Percentiles rank a stretch among this genome's conserved stretches.
Evolutionary conservation across 345 rosid genomes (phyloP).

Genomic region (Sonneratia alba): DNA sequence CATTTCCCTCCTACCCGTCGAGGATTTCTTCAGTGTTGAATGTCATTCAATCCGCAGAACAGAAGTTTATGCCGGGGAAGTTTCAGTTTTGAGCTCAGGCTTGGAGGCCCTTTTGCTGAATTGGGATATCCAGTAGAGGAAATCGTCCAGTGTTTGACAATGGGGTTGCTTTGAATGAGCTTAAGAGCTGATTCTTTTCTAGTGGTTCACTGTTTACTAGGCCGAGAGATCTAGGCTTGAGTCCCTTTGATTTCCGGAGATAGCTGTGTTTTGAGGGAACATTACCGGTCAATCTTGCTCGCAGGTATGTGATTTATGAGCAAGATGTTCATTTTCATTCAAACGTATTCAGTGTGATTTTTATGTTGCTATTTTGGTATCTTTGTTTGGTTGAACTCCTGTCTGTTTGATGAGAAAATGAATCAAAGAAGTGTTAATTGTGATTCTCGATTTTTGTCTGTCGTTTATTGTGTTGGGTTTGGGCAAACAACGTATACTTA

Average conservation of each 20-base stretch:
- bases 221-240: slow-evolving; percentile 10
- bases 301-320: background rate
- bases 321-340: background rate
- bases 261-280: background rate
- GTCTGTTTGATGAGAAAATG: background rate
- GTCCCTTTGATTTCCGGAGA: slow-evolving; percentile 5
- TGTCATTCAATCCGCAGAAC: background rate
- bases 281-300: background rate
- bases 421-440: background rate
- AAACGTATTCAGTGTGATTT: background rate
- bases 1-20: too few species aligned
- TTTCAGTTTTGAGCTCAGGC: slow-evolving; percentile 8
- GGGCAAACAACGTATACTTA: background rate
- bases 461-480: background rate
- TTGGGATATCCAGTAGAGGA: slow-evolving; percentile 21
- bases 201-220: background rate
- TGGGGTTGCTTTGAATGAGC: slow-evolving; percentile 15
- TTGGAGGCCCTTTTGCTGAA: slow-evolving; percentile 7
- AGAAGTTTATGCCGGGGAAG: background rate
- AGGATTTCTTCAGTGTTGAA: background rate
- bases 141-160: slow-evolving; percentile 21
- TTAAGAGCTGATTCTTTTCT: slow-evolving; percentile 10
- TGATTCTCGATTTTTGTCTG: background rate
- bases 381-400: background rate
- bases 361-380: background rate